Evolutionary conservation across 371 early-diverging fungal genomes (phyloP).

Genomic region (Apophysomyces elegans): DNA sequence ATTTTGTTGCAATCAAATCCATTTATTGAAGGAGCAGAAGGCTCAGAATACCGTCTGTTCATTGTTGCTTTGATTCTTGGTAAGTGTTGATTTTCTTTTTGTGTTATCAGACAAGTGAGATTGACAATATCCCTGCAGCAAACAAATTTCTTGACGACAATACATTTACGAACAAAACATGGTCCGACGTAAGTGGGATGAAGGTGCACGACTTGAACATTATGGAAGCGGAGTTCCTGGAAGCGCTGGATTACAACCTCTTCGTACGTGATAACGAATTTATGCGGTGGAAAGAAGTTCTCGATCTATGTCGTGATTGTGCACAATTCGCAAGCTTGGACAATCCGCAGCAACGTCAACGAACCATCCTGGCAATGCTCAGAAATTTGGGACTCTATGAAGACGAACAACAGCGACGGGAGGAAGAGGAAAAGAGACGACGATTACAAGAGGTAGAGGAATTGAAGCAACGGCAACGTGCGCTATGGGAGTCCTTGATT

Average conservation of each 20-base stretch:
- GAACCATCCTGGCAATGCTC: constrained; percentile 24
- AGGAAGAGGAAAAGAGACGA: constrained; percentile 11
- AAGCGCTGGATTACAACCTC: constrained; percentile 61
- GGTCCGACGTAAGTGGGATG: constrained; percentile 73
- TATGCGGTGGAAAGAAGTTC: constrained; percentile 35
- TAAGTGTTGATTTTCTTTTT: constrained; percentile 16
- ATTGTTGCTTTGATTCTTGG: constrained; percentile 77
- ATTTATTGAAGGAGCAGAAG: constrained; percentile 64
- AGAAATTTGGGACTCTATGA: constrained; percentile 30
- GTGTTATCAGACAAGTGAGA: no score
- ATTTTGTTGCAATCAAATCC: constrained; percentile 62
- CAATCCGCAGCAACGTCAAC: constrained; percentile 27
- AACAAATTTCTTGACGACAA: constrained; percentile 75
- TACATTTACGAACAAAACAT: constrained; percentile 73
- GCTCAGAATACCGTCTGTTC: constrained; percentile 80
- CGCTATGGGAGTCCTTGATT: not conserved
- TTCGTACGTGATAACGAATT: constrained; percentile 66
- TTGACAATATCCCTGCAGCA: constrained; percentile 30
- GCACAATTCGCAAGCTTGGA: constrained; percentile 20
- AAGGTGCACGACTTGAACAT: constrained; percentile 64
- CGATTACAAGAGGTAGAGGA: constrained; percentile 15
- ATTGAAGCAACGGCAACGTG: constrained; percentile 19
- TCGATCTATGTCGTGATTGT: constrained; percentile 33
- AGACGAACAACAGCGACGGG: constrained; percentile 17
- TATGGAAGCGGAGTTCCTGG: constrained; percentile 75